These are phyloP conservation scores for Echinochloa phyllopogon DNA, from an alignment of 176 grass and related monocot genomes.

Conservation along the genomic window DNA sequence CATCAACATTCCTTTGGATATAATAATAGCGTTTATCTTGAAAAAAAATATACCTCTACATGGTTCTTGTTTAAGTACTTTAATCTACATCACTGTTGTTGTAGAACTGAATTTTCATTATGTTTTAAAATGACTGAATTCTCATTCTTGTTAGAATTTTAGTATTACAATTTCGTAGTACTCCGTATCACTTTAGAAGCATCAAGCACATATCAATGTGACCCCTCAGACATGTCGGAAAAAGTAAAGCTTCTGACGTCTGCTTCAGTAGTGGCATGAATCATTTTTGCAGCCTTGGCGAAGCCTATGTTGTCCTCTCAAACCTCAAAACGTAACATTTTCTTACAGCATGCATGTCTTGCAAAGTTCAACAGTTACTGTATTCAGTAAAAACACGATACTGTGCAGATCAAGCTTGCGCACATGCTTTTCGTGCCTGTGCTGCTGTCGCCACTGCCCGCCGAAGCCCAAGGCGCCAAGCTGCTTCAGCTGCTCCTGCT, in stretches of 20 bases:
- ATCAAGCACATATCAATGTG: neutral
- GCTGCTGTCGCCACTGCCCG: constrained; percentile 61
- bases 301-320: neutral
- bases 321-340: neutral
- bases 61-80: neutral
- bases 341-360: neutral
- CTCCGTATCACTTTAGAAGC: neutral
- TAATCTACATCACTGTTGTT: neutral
- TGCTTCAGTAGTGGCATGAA: neutral
- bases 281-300: neutral
- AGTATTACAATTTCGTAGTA: neutral
- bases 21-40: neutral
- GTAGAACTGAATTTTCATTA: constrained; percentile 4
- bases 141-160: neutral
- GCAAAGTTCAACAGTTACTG: neutral
- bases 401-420: constrained; percentile 64
- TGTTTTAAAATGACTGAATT: neutral
- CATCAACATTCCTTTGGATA: constrained; percentile 13
- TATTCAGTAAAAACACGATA: neutral
- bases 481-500: constrained; percentile 49
- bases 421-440: constrained; percentile 56
- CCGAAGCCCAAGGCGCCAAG: constrained; percentile 35
- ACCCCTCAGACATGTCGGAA: neutral
- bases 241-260: neutral
- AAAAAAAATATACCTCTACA: neutral